Conservation (phyloP, 139 green algal genomes). For the Trebouxia sp. region DNA sequence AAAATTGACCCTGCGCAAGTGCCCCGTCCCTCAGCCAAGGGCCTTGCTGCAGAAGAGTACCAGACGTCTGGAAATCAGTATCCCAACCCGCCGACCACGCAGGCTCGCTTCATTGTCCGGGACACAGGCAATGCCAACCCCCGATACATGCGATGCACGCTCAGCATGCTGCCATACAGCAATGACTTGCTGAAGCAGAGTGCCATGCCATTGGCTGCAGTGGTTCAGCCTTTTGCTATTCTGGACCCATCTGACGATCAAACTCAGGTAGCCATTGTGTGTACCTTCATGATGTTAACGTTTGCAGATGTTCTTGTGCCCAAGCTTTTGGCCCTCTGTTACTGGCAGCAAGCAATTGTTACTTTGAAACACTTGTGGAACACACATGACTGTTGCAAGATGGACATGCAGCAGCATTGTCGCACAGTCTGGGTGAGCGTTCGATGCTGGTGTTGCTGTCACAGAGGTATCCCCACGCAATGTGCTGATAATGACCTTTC, state of each 20-base stretch:
- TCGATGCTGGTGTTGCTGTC: too few species aligned
- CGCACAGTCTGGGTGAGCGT: too few species aligned
- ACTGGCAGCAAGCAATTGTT: too few species aligned
- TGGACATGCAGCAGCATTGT: too few species aligned
- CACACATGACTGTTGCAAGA: too few species aligned
- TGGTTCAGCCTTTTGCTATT: slow-evolving; percentile 84
- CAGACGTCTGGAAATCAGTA: slow-evolving; percentile 3
- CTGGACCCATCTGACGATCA: slow-evolving; percentile 72
- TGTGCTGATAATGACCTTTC: too few species aligned
- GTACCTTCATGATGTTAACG: too few species aligned
- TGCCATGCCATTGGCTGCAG: slow-evolving; percentile 81
- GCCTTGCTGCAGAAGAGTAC: background rate
- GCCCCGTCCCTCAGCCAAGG: slow-evolving; percentile 15
- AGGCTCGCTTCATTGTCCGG: slow-evolving; percentile 38
- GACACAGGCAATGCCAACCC: slow-evolving; percentile 81
- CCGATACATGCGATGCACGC: slow-evolving; percentile 77
- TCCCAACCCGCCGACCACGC: slow-evolving; percentile 11
- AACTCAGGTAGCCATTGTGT: slow-evolving; percentile 63
- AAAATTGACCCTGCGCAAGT: slow-evolving; percentile 14
- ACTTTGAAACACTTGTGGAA: too few species aligned
- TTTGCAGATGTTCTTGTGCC: too few species aligned
- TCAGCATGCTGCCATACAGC: slow-evolving; percentile 79
- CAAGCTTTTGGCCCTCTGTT: too few species aligned
- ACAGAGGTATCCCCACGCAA: too few species aligned
- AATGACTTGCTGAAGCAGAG: slow-evolving; percentile 74